phyloP scores from a whole-genome alignment of 2,329 filamentous ascomycete species.

The Waltergamsia citrina region DNA sequence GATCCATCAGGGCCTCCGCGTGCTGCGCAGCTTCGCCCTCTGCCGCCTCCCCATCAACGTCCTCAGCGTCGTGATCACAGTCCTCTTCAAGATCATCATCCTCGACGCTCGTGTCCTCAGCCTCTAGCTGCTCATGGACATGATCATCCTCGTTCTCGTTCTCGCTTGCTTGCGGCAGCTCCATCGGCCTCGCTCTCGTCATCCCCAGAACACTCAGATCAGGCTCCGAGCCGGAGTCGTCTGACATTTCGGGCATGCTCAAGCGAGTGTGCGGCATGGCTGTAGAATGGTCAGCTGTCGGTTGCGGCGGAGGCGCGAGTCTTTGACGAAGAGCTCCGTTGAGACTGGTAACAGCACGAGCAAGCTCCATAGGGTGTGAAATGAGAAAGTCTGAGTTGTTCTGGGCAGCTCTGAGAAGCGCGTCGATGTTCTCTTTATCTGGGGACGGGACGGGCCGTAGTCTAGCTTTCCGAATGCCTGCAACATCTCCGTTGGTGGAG shows the following conservation, averaged over 20 bases:
- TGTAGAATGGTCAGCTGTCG: not conserved
- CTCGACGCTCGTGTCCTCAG: conserved; percentile 13
- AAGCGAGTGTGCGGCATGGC: conserved; percentile 17
- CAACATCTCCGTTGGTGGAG: conserved; percentile 11
- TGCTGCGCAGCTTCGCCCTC: conserved; percentile 15
- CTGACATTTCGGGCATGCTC: conserved; percentile 23
- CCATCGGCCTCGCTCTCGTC: conserved; percentile 4
- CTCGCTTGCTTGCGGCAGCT: conserved; percentile 11
- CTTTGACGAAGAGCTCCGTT: not conserved
- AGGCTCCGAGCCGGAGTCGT: conserved; percentile 25
- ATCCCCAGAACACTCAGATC: conserved; percentile 26
- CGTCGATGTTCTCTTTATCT: conserved; percentile 17
- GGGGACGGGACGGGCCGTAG: conserved; percentile 13
- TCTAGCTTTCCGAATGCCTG: conserved; percentile 10
- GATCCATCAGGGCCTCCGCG: conserved; percentile 36
- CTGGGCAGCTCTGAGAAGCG: conserved; percentile 8
- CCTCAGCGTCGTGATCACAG: conserved; percentile 14
- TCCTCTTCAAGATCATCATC: conserved; percentile 10
- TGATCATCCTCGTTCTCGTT: conserved; percentile 12
- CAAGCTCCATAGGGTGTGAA: conserved; percentile 6
- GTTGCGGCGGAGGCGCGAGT: not conserved
- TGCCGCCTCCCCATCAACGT: conserved; percentile 18
- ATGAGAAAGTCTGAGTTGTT: conserved; percentile 7
- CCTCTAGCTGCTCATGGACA: conserved; percentile 20
- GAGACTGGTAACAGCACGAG: not conserved